Evolutionary conservation across 1,284 basidiomycete genomes (phyloP).

Genomic region (Paramarasmius palmivorus): DNA sequence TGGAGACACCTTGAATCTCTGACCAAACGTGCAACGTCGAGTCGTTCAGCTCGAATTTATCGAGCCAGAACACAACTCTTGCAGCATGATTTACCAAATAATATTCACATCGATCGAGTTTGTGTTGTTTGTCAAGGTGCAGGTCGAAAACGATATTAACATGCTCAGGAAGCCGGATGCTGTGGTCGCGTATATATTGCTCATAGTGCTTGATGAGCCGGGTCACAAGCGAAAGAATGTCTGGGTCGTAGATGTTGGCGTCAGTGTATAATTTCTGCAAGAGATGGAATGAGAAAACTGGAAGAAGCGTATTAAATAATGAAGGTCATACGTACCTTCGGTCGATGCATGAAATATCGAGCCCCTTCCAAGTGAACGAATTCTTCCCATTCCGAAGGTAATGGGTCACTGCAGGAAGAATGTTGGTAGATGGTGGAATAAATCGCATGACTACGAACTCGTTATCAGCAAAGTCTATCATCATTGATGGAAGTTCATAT

Average conservation of each 20-base stretch:
- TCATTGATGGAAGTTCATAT: slow-evolving; percentile 1
- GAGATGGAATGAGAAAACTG: neutral
- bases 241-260: slow-evolving; percentile 32
- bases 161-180: slow-evolving; percentile 23
- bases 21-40: slow-evolving; percentile 24
- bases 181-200: slow-evolving; percentile 23
- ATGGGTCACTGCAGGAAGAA: neutral
- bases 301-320: neutral
- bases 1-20: slow-evolving; percentile 35
- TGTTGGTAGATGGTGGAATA: neutral
- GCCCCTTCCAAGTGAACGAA: slow-evolving; percentile 37
- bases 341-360: slow-evolving; percentile 34
- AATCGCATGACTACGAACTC: neutral
- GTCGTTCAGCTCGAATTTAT: slow-evolving; percentile 27
- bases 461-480: neutral
- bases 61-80: slow-evolving; percentile 40
- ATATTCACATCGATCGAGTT: slow-evolving; percentile 32
- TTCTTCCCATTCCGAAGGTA: slow-evolving; percentile 24
- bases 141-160: slow-evolving; percentile 38
- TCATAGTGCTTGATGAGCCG: slow-evolving; percentile 26
- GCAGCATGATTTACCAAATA: slow-evolving; percentile 40
- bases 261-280: slow-evolving; percentile 40
- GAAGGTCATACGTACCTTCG: slow-evolving; percentile 28
- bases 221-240: slow-evolving; percentile 22
- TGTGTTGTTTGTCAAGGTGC: neutral